Evolutionary conservation across 371 early-diverging fungal species (phyloP), one percentile per base, ranked within the genome.

Genomic region (Mucor lusitanicus): DNA sequence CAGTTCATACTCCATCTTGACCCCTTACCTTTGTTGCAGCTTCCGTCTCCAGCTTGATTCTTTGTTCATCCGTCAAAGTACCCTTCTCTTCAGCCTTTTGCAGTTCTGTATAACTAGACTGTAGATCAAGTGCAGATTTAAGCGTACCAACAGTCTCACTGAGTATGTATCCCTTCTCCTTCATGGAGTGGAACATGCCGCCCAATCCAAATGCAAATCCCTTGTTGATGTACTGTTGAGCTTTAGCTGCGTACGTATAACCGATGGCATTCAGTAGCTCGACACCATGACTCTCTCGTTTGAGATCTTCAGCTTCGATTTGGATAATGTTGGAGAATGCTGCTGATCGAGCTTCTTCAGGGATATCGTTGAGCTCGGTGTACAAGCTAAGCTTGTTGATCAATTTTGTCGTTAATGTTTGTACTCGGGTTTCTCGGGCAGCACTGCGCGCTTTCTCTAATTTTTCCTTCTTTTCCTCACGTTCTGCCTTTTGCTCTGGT

Each of bases 191-290:
- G 73, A 81, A 87, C 83, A 90, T 86, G 37, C 89, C 79, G 33
- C 90, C 90, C 63, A 93, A 70, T 40, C 94, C 94, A 70, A 93
- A 84, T 54, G 90, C 87, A 65, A 91, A 87, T 25, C 83, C 81
- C 64, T 85, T 87, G 60, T 85, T 93, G 44, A 90, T 80, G 70
- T 89, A 92, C 74, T 97, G 95, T 48, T 88, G 87, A n/a, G 95
- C 94, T 74, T 95, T 95, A 62, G 90, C 80, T 37, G 81, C 74
- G 74, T 98, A 98, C 1, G 94, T 93, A 75, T 88, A 92, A 21
- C 99, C 99, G 64, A 97, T 90, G 6, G 95, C 91, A 75, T 96
- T 93, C 56, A 98, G 77, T n/a, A 98, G 78, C 76, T 97, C 97
- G 6, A 93, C 88, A 27, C 99, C 99, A 72, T 95, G 95, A 30